Conservation (phyloP, 2,329 filamentous ascomycete genomes). For the Hawksworthiomyces lignivorus region DNA sequence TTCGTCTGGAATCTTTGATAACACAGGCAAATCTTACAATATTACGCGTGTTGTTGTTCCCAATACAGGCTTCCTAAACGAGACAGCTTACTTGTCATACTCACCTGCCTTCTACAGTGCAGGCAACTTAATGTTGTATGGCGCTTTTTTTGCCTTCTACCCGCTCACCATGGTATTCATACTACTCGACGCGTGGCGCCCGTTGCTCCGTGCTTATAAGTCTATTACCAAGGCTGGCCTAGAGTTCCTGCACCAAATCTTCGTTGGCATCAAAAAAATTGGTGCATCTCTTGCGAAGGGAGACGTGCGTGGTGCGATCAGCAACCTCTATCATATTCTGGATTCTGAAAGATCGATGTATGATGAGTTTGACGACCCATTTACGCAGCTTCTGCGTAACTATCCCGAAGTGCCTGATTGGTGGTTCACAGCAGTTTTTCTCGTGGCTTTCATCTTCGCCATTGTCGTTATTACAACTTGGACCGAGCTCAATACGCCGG, state of each 20-base stretch:
- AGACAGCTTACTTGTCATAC: conserved; percentile 38
- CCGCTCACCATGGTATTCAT: conserved; percentile 44
- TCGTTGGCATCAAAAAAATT: neutral
- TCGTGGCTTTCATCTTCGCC: conserved; percentile 3
- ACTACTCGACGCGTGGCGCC: conserved; percentile 30
- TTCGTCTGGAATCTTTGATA: conserved; percentile 43
- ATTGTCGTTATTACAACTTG: conserved; percentile 1
- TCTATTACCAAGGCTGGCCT: conserved; percentile 1
- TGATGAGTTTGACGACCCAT: conserved; percentile 3
- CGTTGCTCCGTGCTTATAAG: conserved; percentile 6
- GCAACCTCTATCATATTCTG: neutral
- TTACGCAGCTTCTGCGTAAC: neutral
- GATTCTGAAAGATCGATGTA: neutral
- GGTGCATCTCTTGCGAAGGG: neutral
- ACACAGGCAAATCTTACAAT: conserved; percentile 40
- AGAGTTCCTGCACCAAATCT: neutral
- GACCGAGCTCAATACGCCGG: conserved; percentile 1
- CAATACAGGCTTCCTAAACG: conserved; percentile 36
- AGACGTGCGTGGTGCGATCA: neutral
- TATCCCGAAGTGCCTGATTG: conserved; percentile 7
- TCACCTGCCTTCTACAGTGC: conserved; percentile 45
- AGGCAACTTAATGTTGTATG: conserved; percentile 41
- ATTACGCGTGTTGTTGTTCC: conserved; percentile 33
- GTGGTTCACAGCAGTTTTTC: conserved; percentile 3
- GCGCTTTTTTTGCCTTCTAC: conserved; percentile 49